Percentiles rank a stretch among this genome's conserved stretches.
Evolutionary conservation across 2,329 filamentous ascomycete species (phyloP).

Genomic region (Ophioceras dolichostomum): DNA sequence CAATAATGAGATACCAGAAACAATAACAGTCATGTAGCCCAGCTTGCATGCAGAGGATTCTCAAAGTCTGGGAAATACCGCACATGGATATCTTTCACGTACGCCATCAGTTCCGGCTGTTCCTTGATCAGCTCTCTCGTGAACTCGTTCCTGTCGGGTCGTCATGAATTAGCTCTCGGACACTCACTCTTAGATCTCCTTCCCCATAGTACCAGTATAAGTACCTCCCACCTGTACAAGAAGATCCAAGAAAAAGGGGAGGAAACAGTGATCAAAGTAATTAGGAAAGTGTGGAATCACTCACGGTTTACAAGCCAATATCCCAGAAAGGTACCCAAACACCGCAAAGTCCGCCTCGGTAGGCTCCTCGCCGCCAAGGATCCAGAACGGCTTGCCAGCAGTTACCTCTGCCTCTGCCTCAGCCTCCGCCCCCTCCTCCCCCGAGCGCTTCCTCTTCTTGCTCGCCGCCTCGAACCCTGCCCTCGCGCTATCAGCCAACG

Average conservation of each 20-base stretch:
- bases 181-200: no score
- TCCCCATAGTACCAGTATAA: no score
- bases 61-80: slow-evolving; percentile 7
- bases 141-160: slow-evolving; percentile 6
- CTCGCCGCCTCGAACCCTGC: slow-evolving; percentile 1
- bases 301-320: neutral
- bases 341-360: slow-evolving; percentile 11
- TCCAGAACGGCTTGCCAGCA: slow-evolving; percentile 10
- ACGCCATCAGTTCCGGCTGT: slow-evolving; percentile 4
- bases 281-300: neutral
- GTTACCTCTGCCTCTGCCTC: no score
- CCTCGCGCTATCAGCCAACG: slow-evolving; percentile 8
- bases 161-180: no score
- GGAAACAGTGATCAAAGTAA: neutral
- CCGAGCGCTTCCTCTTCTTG: neutral
- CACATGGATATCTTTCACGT: slow-evolving; percentile 6
- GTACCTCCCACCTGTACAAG: no score
- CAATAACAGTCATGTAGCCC: no score
- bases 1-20: no score
- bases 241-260: neutral
- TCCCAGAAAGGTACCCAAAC: slow-evolving; percentile 5
- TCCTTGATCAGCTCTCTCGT: slow-evolving; percentile 4
- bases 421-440: slow-evolving; percentile 4
- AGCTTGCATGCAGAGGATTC: no score
- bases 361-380: slow-evolving; percentile 10